Conservation (phyloP, 2,329 filamentous ascomycete genomes). For the Teratosphaeria destructans region DNA sequence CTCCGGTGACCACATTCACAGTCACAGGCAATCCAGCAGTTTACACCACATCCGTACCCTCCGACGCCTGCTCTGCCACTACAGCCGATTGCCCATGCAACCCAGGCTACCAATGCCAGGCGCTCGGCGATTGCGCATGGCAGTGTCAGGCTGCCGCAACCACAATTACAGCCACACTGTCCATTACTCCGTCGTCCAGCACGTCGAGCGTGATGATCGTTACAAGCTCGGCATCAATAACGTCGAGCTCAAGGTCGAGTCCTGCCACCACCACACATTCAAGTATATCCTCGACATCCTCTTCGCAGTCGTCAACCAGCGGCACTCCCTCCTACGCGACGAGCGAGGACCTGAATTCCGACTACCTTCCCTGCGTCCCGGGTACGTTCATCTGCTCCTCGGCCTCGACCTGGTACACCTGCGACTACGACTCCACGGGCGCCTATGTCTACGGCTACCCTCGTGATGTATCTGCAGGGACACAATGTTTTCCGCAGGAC, state of each 20-base stretch:
- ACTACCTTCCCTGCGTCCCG: conserved; percentile 28
- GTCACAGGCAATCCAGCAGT: conserved; percentile 10
- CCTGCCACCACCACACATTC: conserved; percentile 5
- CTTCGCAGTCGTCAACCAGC: background rate
- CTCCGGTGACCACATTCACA: conserved; percentile 12
- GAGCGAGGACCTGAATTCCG: conserved; percentile 3
- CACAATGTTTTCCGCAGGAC: conserved; percentile 27
- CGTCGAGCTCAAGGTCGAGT: conserved; percentile 1
- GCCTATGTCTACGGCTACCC: conserved; percentile 24
- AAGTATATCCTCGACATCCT: conserved; percentile 7
- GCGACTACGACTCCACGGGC: conserved; percentile 20
- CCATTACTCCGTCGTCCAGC: background rate
- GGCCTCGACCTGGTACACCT: conserved; percentile 26
- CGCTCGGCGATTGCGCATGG: background rate
- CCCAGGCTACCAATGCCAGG: background rate
- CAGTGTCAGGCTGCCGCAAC: background rate
- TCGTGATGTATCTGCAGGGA: conserved; percentile 25
- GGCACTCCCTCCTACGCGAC: conserved; percentile 16
- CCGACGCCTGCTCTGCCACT: background rate
- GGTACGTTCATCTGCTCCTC: conserved; percentile 32
- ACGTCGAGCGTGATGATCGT: conserved; percentile 3
- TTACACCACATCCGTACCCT: conserved; percentile 3
- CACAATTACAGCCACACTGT: background rate
- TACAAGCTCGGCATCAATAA: conserved; percentile 4
- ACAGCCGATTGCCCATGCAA: background rate